These are phyloP conservation scores for Nitzschia inconspicua DNA, from an alignment of 108 stramenopile species.

Conservation along the genomic window DNA sequence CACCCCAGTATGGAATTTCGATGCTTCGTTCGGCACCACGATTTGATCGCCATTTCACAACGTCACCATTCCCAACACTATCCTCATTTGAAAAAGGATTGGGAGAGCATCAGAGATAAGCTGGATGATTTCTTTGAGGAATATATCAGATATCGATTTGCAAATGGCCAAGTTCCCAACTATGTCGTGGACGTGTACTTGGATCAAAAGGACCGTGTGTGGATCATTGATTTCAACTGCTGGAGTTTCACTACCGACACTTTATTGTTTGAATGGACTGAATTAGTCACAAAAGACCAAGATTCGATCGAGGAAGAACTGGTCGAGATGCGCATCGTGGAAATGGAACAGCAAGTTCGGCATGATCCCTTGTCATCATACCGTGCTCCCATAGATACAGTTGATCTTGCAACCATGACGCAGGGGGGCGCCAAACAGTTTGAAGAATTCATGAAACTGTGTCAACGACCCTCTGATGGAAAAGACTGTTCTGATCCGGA, in stretches of 20 bases:
- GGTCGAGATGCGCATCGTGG: conserved; percentile 50
- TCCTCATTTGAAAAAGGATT: conserved; percentile 47
- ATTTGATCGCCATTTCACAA: conserved; percentile 67
- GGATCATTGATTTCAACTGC: conserved; percentile 88
- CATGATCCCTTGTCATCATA: conserved; percentile 74
- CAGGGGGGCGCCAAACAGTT: conserved; percentile 39
- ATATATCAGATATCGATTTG: conserved; percentile 41
- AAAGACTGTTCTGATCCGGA: background rate
- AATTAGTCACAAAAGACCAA: conserved; percentile 46
- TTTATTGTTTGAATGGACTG: conserved; percentile 78
- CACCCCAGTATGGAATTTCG: conserved; percentile 95
- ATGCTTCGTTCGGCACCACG: conserved; percentile 77
- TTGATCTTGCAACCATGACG: conserved; percentile 48
- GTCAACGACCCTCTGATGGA: conserved; percentile 45
- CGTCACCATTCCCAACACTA: conserved; percentile 72
- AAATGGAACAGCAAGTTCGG: conserved; percentile 61
- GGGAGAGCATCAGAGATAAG: conserved; percentile 4
- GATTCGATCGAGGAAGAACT: background rate
- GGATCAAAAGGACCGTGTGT: conserved; percentile 74
- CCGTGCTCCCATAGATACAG: conserved; percentile 83
- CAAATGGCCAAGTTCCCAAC: conserved; percentile 25
- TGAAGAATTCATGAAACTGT: conserved; percentile 72
- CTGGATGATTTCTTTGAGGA: conserved; percentile 62
- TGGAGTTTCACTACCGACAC: conserved; percentile 75
- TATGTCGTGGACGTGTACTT: conserved; percentile 83